Base-by-base conservation (phyloP, 306 rosid species). In the Ceratonia siliqua region DNA sequence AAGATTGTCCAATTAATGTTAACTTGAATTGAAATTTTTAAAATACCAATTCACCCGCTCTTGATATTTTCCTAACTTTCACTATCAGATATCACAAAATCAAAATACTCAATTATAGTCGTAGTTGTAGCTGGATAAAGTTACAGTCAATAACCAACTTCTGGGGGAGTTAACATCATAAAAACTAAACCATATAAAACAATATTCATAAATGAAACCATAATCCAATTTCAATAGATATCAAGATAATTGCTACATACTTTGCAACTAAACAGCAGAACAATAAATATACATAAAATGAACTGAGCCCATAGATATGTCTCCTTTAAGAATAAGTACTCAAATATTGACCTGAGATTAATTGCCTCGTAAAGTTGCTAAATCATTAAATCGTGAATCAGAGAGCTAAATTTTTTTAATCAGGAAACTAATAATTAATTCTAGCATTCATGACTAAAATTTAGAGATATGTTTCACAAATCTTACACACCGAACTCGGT, bases 31-130 rank as follows among this genome's bases (percentile, higher is more conserved):
- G n/a, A n/a, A n/a, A n/a, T n/a, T n/a, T n/a, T n/a, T n/a, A n/a
- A n/a, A n/a, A n/a, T n/a, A n/a, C n/a, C n/a, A n/a, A n/a, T n/a
- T n/a, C n/a, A n/a, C n/a, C n/a, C n/a, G n/a, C n/a, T n/a, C n/a
- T n/a, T n/a, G n/a, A n/a, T n/a, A n/a, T n/a, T n/a, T n/a, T n/a
- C n/a, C n/a, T n/a, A n/a, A n/a, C n/a, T n/a, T n/a, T n/a, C n/a
- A 41, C 24, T 43, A 68, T 62, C 74, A 53, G 28, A 53, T 8
- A 62, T 25, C 9, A 17, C 49, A 77, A 72, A 52, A 55, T 73
- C 65, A n/a, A n/a, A n/a, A n/a, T n/a, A n/a, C n/a, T n/a, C n/a
- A n/a, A n/a, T n/a, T n/a, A n/a, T n/a, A n/a, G n/a, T n/a, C n/a
- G n/a, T n/a, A n/a, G n/a, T n/a, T n/a, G n/a, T n/a, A n/a, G n/a